These are phyloP conservation scores for Boletus albobrunnescens DNA, from an alignment of 1,284 basidiomycete genomes.

Conservation along the genomic window DNA sequence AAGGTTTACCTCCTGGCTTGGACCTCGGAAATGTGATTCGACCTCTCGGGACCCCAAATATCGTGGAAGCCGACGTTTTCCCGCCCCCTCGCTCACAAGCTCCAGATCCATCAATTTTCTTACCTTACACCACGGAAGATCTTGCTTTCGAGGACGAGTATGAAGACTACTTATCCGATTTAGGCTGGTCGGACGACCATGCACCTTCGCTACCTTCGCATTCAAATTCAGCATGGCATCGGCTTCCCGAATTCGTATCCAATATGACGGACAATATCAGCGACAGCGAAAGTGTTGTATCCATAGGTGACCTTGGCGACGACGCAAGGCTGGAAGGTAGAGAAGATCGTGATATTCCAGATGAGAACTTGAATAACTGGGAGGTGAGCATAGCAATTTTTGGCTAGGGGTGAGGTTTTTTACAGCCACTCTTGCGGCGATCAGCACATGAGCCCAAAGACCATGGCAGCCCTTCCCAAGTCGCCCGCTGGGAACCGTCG, in stretches of 20 bases:
- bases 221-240: slow-evolving; percentile 64
- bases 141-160: slow-evolving; percentile 86
- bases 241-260: slow-evolving; percentile 65
- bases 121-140: slow-evolving; percentile 81
- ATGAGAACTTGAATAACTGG: slow-evolving; percentile 89
- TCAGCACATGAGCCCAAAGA: slow-evolving; percentile 91
- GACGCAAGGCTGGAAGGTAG: slow-evolving; percentile 66
- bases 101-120: slow-evolving; percentile 77
- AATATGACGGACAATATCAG: slow-evolving; percentile 79
- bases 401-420: slow-evolving; percentile 1
- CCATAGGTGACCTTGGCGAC: slow-evolving; percentile 79
- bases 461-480: slow-evolving; percentile 85
- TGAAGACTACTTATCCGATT: slow-evolving; percentile 80
- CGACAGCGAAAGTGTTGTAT: slow-evolving; percentile 85
- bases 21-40: slow-evolving; percentile 71
- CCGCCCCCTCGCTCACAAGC: slow-evolving; percentile 78
- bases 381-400: slow-evolving; percentile 56
- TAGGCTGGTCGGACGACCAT: slow-evolving; percentile 66
- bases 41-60: slow-evolving; percentile 71
- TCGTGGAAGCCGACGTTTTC: slow-evolving; percentile 76
- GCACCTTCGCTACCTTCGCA: slow-evolving; percentile 40
- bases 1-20: slow-evolving; percentile 71
- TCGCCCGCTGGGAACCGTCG: slow-evolving; percentile 77
- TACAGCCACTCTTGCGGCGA: not conserved
- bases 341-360: slow-evolving; percentile 59